phyloP scores from a whole-genome alignment of 2,329 filamentous ascomycete genomes.

The Trichoderma cornu-damae region DNA sequence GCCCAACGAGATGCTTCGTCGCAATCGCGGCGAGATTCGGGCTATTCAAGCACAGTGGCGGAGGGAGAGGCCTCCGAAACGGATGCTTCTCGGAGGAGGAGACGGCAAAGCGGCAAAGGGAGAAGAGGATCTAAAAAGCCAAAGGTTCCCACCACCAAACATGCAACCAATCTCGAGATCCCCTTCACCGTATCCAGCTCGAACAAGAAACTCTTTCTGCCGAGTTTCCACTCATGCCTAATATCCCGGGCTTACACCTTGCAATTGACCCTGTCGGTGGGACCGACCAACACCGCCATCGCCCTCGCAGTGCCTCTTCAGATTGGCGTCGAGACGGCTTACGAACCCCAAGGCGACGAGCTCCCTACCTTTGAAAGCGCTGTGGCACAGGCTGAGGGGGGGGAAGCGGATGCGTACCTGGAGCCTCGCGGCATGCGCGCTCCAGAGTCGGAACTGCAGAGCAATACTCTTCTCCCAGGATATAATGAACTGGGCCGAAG shows the following conservation, averaged over 20 bases:
- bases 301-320: conserved; percentile 48
- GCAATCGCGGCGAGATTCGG: conserved; percentile 47
- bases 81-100: conserved; percentile 25
- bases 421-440: conserved; percentile 38
- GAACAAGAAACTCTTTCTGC: conserved; percentile 49
- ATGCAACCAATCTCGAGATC: conserved; percentile 42
- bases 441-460: conserved; percentile 31
- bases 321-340: conserved; percentile 41
- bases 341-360: conserved; percentile 31
- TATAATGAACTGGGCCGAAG: conserved; percentile 34
- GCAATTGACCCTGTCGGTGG: conserved; percentile 42
- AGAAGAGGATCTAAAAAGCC: conserved; percentile 28
- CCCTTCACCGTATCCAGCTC: conserved; percentile 45
- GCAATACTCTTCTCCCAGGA: conserved; percentile 35
- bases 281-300: conserved; percentile 40
- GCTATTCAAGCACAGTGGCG: conserved; percentile 44
- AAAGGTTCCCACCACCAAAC: conserved; percentile 28
- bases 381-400: conserved; percentile 38
- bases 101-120: conserved; percentile 18
- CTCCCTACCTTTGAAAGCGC: conserved; percentile 49
- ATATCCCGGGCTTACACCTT: conserved; percentile 51
- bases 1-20: conserved; percentile 29
- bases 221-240: conserved; percentile 56
- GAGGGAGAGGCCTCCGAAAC: conserved; percentile 35
- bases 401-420: conserved; percentile 41